Evolutionary conservation across 495 filamentous ascomycete species (phyloP).

Genomic region (Neurospora terricola): DNA sequence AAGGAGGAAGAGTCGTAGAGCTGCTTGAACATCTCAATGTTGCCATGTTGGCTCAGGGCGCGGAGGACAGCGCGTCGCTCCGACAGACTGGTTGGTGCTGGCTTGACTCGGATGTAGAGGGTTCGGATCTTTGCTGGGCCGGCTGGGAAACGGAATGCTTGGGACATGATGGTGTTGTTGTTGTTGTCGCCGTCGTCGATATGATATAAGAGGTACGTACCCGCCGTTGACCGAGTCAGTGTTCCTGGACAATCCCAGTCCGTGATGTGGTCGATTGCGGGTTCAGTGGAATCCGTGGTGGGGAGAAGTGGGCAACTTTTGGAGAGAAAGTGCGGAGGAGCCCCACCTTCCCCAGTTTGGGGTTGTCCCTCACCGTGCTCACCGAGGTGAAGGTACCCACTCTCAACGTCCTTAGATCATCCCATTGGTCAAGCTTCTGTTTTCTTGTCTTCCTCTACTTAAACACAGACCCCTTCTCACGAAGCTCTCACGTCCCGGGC

Average conservation of each 20-base stretch:
- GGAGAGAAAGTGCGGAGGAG: background rate
- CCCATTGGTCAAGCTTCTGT: background rate
- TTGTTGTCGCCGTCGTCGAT: background rate
- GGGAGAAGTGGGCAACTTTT: background rate
- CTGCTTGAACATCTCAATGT: constrained; percentile 66
- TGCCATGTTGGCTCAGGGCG: constrained; percentile 63
- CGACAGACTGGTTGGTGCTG: constrained; percentile 50
- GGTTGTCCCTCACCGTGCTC: background rate
- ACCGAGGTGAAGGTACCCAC: background rate
- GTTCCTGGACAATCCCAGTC: background rate
- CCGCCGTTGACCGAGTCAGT: background rate
- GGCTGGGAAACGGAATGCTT: background rate
- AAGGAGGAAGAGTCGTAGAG: constrained; percentile 42
- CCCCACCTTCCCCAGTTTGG: background rate
- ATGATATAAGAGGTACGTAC: background rate
- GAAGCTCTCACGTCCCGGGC: background rate
- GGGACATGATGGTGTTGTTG: background rate
- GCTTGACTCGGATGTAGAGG: constrained; percentile 56
- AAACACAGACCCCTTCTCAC: background rate
- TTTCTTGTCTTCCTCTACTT: background rate
- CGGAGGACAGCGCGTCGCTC: constrained; percentile 65
- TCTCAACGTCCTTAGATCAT: background rate
- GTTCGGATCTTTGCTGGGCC: constrained; percentile 14
- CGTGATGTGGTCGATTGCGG: background rate
- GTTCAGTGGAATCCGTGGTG: background rate